A percentile compares a stretch with the other conserved stretches of the same genome.
phyloP scores from a whole-genome alignment of 306 rosid genomes.

The Argentina anserina region DNA sequence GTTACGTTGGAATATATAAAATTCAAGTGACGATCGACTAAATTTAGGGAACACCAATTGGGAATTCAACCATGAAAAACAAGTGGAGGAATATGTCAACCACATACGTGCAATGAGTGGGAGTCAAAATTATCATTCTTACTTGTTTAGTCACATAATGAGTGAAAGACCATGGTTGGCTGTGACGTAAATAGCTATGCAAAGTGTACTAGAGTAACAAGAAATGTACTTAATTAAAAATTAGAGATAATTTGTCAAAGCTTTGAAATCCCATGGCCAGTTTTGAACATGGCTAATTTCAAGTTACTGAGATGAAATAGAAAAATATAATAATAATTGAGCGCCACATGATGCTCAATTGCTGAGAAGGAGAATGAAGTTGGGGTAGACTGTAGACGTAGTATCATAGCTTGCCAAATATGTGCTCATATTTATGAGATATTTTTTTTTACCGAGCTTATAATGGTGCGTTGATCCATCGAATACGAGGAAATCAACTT shows the following conservation, averaged over 20 bases:
- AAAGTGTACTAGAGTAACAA: neutral
- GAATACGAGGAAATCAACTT: too few relatives aligned
- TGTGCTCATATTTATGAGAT: too few relatives aligned
- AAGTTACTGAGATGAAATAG: neutral
- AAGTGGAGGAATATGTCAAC: neutral
- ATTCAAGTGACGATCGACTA: neutral
- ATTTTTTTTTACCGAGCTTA: too few relatives aligned
- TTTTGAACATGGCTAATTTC: neutral
- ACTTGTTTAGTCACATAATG: neutral
- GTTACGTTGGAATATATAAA: neutral
- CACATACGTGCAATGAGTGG: neutral
- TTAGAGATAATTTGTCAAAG: neutral
- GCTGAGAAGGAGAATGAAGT: too few relatives aligned
- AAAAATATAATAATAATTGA: neutral
- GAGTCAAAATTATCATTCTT: conserved; percentile 9
- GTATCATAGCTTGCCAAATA: too few relatives aligned
- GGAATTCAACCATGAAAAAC: conserved; percentile 14
- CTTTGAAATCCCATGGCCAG: neutral
- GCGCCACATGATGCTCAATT: too few relatives aligned
- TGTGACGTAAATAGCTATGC: neutral
- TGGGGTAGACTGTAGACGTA: too few relatives aligned
- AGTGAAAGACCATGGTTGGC: neutral
- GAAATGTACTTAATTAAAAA: neutral
- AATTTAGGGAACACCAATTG: conserved; percentile 1
- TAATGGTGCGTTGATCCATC: too few relatives aligned